A percentile compares a stretch with the other conserved stretches of the same genome.
Evolutionary conservation across 768 basidiomycete species (phyloP).

Genomic region (Crassisporium funariophilum): DNA sequence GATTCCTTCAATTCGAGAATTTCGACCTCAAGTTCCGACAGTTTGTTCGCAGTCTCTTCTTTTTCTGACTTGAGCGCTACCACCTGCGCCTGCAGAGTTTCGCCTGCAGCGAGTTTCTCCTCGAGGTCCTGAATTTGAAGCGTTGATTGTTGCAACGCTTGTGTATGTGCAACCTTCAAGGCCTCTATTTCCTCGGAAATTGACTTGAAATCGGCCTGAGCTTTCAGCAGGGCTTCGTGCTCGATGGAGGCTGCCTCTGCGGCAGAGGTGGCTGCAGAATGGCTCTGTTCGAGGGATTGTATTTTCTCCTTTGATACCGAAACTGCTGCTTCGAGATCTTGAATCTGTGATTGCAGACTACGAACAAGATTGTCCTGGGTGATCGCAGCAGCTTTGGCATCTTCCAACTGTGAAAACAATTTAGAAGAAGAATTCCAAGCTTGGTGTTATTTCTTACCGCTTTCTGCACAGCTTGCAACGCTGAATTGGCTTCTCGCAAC

Average conservation of each 20-base stretch:
- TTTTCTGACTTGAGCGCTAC: conserved; percentile 59
- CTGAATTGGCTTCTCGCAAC: conserved; percentile 31
- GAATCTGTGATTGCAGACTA: conserved; percentile 51
- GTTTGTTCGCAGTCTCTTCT: conserved; percentile 68
- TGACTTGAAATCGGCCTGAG: conserved; percentile 60
- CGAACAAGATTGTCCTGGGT: conserved; percentile 50
- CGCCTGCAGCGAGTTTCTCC: conserved; percentile 42
- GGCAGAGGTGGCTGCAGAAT: conserved; percentile 45
- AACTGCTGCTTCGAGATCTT: conserved; percentile 53
- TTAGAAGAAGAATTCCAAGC: conserved; percentile 4
- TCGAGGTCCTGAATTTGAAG: conserved; percentile 50
- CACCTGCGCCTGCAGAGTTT: conserved; percentile 51
- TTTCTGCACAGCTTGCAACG: conserved; percentile 44
- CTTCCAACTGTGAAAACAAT: conserved; percentile 47
- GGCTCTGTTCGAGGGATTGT: conserved; percentile 48
- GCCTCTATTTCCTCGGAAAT: conserved; percentile 53
- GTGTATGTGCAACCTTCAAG: conserved; percentile 51
- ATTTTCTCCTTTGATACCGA: conserved; percentile 53
- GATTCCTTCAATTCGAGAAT: conserved; percentile 75
- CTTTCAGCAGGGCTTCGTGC: conserved; percentile 63
- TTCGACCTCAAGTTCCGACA: conserved; percentile 83
- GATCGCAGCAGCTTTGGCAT: conserved; percentile 40
- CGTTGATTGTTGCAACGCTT: conserved; percentile 49
- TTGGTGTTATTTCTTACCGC: conserved; percentile 45
- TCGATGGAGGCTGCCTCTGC: conserved; percentile 58